Evolutionary conservation across 371 early-diverging fungal species (phyloP).

Genomic region (Funneliformis caledonium): DNA sequence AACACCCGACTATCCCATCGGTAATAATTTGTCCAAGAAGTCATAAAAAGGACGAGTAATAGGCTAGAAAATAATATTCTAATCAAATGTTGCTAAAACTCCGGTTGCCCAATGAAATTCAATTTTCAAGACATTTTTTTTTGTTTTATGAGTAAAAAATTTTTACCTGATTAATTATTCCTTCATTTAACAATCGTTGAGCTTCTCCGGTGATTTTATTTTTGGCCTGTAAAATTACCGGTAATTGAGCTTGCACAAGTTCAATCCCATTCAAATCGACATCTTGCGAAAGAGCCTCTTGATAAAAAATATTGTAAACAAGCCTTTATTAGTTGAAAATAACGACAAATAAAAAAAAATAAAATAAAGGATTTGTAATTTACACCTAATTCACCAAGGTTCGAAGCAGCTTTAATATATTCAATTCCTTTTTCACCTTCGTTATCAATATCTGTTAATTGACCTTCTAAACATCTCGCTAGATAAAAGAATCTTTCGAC

Average conservation of each 20-base stretch:
- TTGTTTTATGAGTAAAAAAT: too few species aligned
- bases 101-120: too few species aligned
- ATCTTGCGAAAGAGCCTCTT: conserved; percentile 15
- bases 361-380: neutral
- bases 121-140: neutral
- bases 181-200: neutral
- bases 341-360: neutral
- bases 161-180: conserved; percentile 11
- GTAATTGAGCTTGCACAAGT: conserved; percentile 27
- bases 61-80: too few species aligned
- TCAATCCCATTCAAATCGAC: conserved; percentile 37
- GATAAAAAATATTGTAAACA: neutral
- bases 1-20: neutral
- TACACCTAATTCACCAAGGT: conserved; percentile 31
- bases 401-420: conserved; percentile 5
- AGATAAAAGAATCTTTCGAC: conserved; percentile 24
- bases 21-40: too few species aligned
- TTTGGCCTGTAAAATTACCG: conserved; percentile 3
- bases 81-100: too few species aligned
- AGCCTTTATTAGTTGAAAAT: neutral
- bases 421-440: neutral
- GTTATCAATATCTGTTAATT: neutral
- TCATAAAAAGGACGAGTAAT: too few species aligned
- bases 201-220: conserved; percentile 1
- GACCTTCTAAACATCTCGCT: conserved; percentile 7